phyloP scores from a whole-genome alignment of 768 basidiomycete genomes.

The Podaxis rugospora region DNA sequence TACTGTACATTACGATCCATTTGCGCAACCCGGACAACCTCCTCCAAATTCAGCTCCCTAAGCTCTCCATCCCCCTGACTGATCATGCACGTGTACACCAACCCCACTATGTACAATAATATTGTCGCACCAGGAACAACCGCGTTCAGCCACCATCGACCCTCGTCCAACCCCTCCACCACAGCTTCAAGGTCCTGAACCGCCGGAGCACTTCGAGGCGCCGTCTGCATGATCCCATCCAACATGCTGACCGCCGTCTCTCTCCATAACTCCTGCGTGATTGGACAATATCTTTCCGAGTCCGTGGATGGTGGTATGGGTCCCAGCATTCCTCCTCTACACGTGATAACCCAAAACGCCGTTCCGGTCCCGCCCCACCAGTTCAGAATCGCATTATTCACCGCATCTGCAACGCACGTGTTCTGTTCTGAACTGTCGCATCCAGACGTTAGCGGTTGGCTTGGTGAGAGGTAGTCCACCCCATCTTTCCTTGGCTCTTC shows the following conservation, averaged over 20 bases:
- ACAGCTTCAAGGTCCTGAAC: slow-evolving; percentile 11
- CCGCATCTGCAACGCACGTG: slow-evolving; percentile 16
- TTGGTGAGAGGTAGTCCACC: background rate
- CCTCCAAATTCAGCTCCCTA: slow-evolving; percentile 1
- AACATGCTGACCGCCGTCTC: slow-evolving; percentile 14
- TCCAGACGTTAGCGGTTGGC: slow-evolving; percentile 7
- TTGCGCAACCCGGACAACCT: slow-evolving; percentile 6
- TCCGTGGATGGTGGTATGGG: slow-evolving; percentile 9
- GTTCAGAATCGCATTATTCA: slow-evolving; percentile 17
- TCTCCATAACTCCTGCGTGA: slow-evolving; percentile 14
- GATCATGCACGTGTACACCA: background rate
- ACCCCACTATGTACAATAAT: slow-evolving; percentile 10
- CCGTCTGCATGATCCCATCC: slow-evolving; percentile 18
- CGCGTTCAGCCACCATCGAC: slow-evolving; percentile 17
- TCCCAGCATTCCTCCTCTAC: slow-evolving; percentile 17
- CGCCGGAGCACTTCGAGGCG: background rate
- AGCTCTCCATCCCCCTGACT: slow-evolving; percentile 1
- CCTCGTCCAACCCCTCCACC: slow-evolving; percentile 9
- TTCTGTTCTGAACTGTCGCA: slow-evolving; percentile 10
- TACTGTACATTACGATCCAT: background rate
- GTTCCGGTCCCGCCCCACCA: slow-evolving; percentile 18
- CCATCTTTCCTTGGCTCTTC: background rate
- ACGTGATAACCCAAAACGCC: slow-evolving; percentile 15
- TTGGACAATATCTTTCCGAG: slow-evolving; percentile 8
- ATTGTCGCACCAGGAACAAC: slow-evolving; percentile 14